Evolutionary conservation across 148 eudicot genomes (phyloP), one percentile per base, ranked within the genome.

Genomic region (Oxyria digyna): DNA sequence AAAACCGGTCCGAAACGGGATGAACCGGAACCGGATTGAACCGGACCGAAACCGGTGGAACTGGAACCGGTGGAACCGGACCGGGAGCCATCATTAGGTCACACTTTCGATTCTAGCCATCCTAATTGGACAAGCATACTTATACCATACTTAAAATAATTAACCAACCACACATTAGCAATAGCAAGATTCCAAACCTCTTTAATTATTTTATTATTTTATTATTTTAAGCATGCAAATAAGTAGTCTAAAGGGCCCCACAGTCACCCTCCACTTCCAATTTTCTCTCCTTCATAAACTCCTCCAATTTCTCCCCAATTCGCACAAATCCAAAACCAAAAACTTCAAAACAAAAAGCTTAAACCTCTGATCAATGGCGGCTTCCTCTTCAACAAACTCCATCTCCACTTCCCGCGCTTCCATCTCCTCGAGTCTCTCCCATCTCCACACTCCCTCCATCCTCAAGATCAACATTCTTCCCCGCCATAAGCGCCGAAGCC

Each of bases 391-490:
- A 35, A 35, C 3, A 35, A 2, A 3, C 38, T 35, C 38, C 38
- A 35, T 2, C 38, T 12, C n/a, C n/a, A n/a, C n/a, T n/a, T n/a
- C n/a, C n/a, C n/a, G n/a, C n/a, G n/a, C n/a, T 33, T n/a, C 32
- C 35, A 26, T 6, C 65, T 5, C 65, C 33, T 13, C 65, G 31
- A 13, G 5, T 29, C 4, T 55, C 33, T 55, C 32, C 63, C 63
- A 26, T 6, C 63, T 55, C n/a, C 32, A 15, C 65, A 4, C 38
- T 31, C 65, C 37, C 27, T 27, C 65, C 17, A 59, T 59, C 37
- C 65, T 59, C 65, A 59, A 59, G 20, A 14, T 59, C 20, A 59
- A 59, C 65, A 59, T 29, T 27, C 65, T 59, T 20, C 27, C 27
- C 21, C 65, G 65, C 37, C 38, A 59, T 9, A 13, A 20, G 5